A percentile compares a stretch with the other conserved stretches of the same genome.
phyloP scores from a whole-genome alignment of 140 eudicot genomes.

The Senecio squalidus region DNA sequence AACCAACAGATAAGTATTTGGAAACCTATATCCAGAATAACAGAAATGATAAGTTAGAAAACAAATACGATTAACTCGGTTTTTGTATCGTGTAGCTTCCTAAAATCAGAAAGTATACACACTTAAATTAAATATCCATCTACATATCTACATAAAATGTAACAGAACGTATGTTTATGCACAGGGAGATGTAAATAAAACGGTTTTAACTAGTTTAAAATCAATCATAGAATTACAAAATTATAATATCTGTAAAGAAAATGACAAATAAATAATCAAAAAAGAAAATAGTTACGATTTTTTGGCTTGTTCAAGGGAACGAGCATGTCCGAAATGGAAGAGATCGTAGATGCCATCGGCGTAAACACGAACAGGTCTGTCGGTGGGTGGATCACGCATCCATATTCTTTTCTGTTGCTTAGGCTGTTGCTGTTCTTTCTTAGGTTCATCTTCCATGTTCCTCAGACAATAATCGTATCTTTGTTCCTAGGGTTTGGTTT shows the following conservation, averaged over 20 bases:
- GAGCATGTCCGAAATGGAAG: slow-evolving; percentile 43
- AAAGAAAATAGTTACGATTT: slow-evolving; percentile 20
- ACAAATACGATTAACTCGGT: no score
- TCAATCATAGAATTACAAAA: no score
- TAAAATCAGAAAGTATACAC: no score
- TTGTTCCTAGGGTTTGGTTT: neutral
- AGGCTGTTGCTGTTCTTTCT: neutral
- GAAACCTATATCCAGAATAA: slow-evolving; percentile 77
- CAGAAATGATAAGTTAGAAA: no score
- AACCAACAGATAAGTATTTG: slow-evolving; percentile 75
- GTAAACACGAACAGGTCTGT: slow-evolving; percentile 42
- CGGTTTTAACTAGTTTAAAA: no score
- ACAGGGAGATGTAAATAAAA: no score
- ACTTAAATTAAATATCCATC: no score
- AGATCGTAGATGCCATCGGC: slow-evolving; percentile 42
- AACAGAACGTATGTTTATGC: no score
- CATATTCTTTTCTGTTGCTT: slow-evolving; percentile 22
- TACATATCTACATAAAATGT: no score
- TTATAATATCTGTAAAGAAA: no score
- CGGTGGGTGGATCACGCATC: slow-evolving; percentile 36
- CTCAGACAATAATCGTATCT: no score
- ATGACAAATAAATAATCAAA: neutral
- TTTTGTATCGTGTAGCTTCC: no score
- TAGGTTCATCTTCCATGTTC: neutral
- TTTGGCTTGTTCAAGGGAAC: slow-evolving; percentile 44